These are phyloP conservation scores for Zarea fungicola DNA, from an alignment of 2,329 filamentous ascomycete species.

Conservation along the genomic window DNA sequence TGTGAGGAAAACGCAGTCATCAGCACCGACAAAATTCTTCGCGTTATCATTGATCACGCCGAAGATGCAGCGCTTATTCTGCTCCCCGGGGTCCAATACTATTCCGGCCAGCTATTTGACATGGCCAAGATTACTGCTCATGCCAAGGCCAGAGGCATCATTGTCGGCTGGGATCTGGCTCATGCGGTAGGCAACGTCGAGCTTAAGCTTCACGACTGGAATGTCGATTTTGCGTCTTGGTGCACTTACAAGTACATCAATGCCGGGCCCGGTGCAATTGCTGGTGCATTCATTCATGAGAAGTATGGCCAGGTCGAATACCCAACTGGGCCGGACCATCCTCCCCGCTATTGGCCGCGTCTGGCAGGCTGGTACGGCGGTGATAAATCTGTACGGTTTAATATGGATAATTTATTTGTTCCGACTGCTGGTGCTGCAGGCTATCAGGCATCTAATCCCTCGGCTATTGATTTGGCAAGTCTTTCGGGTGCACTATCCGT, in stretches of 20 bases:
- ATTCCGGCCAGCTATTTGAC: constrained; percentile 84
- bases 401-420: constrained; percentile 76
- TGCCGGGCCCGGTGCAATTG: constrained; percentile 75
- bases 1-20: constrained; percentile 56
- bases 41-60: constrained; percentile 69
- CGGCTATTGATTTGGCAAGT: constrained; percentile 69
- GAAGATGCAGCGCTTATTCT: constrained; percentile 69
- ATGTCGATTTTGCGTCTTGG: constrained; percentile 88
- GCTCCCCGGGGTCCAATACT: constrained; percentile 86
- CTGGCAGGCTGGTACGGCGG: constrained; percentile 85
- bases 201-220: constrained; percentile 76
- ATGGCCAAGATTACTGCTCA: constrained; percentile 73
- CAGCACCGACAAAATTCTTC: constrained; percentile 64
- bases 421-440: constrained; percentile 74
- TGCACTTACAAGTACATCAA: constrained; percentile 96
- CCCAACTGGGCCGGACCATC: constrained; percentile 29
- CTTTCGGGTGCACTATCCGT: constrained; percentile 68
- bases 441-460: constrained; percentile 81
- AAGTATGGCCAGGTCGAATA: constrained; percentile 55
- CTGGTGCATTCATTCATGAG: constrained; percentile 75
- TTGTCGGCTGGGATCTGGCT: constrained; percentile 83
- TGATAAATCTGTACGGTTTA: constrained; percentile 70
- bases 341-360: constrained; percentile 53
- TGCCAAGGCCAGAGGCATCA: constrained; percentile 64
- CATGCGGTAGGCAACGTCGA: constrained; percentile 83